phyloP scores from a whole-genome alignment of 306 rosid genomes.

The Sindora glabra region DNA sequence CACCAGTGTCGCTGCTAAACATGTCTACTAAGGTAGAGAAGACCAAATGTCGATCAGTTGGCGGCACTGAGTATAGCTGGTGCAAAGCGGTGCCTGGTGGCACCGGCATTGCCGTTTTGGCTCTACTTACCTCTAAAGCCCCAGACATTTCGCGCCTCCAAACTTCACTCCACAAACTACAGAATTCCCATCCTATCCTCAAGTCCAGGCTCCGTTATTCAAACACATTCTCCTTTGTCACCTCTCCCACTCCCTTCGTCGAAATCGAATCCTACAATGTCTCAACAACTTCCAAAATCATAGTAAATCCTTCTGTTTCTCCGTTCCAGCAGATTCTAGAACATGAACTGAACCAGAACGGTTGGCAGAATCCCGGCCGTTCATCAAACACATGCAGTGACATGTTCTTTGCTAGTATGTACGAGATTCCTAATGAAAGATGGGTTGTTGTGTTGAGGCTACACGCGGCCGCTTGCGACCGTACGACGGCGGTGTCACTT shows the following conservation, averaged over 20 bases:
- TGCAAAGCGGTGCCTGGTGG: conserved; percentile 48
- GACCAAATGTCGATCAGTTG: conserved; percentile 18
- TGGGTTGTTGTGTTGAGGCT: conserved; percentile 34
- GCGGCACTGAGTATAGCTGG: conserved; percentile 42
- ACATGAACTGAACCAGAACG: conserved; percentile 38
- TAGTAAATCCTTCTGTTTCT: conserved; percentile 15
- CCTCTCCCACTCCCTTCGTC: conserved; percentile 27
- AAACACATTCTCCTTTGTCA: conserved; percentile 20
- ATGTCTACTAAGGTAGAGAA: too few relatives aligned
- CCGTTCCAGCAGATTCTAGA: conserved; percentile 40
- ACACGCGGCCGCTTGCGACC: conserved; percentile 52
- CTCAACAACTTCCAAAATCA: conserved; percentile 3
- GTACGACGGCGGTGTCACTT: conserved; percentile 44
- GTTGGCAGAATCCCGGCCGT: conserved; percentile 11
- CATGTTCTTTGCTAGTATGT: conserved; percentile 28
- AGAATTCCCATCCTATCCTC: conserved; percentile 54
- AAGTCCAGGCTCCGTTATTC: conserved; percentile 28
- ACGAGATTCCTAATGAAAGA: conserved; percentile 9
- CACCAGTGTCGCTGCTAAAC: too few relatives aligned
- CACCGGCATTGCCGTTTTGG: conserved; percentile 47
- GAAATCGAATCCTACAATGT: conserved; percentile 7
- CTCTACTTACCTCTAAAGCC: conserved; percentile 22
- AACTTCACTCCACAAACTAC: conserved; percentile 33
- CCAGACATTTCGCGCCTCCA: conserved; percentile 17
- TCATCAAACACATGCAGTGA: background rate